Evolutionary conservation across 805 yeast genomes (phyloP).

Genomic region (Starmerella apis): DNA sequence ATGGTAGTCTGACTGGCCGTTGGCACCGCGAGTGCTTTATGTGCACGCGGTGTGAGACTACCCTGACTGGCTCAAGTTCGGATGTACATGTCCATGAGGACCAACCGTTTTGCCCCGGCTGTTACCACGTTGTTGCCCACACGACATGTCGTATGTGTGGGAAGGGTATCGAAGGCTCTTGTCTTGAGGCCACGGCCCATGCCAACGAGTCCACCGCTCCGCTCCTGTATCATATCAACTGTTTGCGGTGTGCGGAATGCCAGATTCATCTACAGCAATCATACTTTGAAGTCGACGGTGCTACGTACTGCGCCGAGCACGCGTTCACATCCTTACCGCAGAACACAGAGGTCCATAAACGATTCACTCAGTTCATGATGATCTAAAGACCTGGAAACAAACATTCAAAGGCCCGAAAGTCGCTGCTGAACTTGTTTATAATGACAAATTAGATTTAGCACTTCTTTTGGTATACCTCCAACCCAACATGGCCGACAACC

Average conservation of each 20-base stretch:
- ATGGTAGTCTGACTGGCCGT: slow-evolving; percentile 56
- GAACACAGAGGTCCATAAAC: slow-evolving; percentile 24
- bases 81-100: slow-evolving; percentile 61
- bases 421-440: too few species aligned
- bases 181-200: slow-evolving; percentile 50
- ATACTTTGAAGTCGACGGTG: slow-evolving; percentile 31
- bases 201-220: slow-evolving; percentile 38
- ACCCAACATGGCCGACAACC: too few species aligned
- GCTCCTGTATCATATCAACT: slow-evolving; percentile 64
- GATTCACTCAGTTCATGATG: slow-evolving; percentile 29
- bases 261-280: slow-evolving; percentile 26
- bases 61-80: slow-evolving; percentile 21
- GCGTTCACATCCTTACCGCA: slow-evolving; percentile 26
- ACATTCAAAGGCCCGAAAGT: neutral
- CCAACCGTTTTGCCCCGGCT: slow-evolving; percentile 68
- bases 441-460: too few species aligned
- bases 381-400: slow-evolving; percentile 18
- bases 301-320: slow-evolving; percentile 32
- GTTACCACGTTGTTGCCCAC: slow-evolving; percentile 64
- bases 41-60: slow-evolving; percentile 51
- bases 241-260: slow-evolving; percentile 64
- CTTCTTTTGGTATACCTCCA: too few species aligned
- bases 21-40: slow-evolving; percentile 87
- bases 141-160: slow-evolving; percentile 65
- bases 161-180: slow-evolving; percentile 77